Base-by-base conservation (phyloP, 306 rosid genomes). In the Prunus mume region DNA sequence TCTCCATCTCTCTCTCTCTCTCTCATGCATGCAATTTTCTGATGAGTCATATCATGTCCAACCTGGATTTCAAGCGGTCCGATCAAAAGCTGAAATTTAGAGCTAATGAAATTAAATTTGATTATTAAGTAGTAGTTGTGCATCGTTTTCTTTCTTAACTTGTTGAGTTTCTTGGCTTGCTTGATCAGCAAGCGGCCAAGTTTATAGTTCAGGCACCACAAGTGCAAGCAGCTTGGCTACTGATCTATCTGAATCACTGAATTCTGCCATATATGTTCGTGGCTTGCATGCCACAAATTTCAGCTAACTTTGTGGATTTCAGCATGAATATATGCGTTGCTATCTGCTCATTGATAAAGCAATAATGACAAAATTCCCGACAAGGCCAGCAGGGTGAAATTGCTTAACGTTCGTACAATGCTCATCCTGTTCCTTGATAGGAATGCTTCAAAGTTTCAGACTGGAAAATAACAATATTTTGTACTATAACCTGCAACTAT, bases 251-350 rank as follows among this genome's bases (percentile, higher is more conserved):
- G 51, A 22, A 57, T 30, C 6, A 10, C 52, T 41, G 67, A 57
- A 24, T 24, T 25, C 20, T 25, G 28, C 60, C 81, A 80, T 34
- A 34, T 34, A 34, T 43, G 71, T 65, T 65, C 77, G 65, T 78
- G 30, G 54, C 83, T 78, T 80, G 74, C 17, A 66, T 63, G 46
- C 87, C 90, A 87, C 96, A 87, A 61, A 45, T 76, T 80, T 75
- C 19, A 63, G 56, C 79, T 34, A 71, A 72, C 75, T 83, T 50
- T 75, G 69, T 72, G 76, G 83, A 81, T 75, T 72, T 50, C 46
- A 34, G 78, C 68, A 22, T 6, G 17, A 49, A 12, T 49, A 22
- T 57, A 9, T 22, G 50, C 50, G 83, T 77, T 72, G 72, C 82
- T 67, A 51, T 74, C 79, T 66, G 43, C 63, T 9, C 71, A 20